These are phyloP conservation scores for Umbelopsis sp. DNA, from an alignment of 192 early-diverging fungal genomes.

Conservation along the genomic window DNA sequence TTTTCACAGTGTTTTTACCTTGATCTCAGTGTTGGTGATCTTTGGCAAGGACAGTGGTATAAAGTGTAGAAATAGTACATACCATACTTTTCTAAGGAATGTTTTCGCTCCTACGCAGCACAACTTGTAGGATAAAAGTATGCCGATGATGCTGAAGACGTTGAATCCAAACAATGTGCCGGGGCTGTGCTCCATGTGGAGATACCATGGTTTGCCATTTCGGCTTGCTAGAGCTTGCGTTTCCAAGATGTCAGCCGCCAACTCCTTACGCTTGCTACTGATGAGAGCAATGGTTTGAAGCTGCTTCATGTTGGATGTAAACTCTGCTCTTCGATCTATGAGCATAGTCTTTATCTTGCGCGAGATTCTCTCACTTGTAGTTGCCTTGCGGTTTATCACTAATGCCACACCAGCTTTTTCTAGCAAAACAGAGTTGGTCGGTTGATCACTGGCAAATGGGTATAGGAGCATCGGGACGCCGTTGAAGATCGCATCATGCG, in stretches of 20 bases:
- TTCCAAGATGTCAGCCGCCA: constrained; percentile 9
- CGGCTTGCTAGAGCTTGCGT: neutral
- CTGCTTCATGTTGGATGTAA: neutral
- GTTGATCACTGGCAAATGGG: constrained; percentile 23
- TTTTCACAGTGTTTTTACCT: too few species aligned
- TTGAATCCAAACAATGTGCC: too few species aligned
- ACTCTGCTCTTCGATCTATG: neutral
- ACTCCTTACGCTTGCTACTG: neutral
- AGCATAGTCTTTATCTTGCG: neutral
- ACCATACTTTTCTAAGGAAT: too few species aligned
- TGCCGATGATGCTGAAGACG: too few species aligned
- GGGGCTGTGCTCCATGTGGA: neutral
- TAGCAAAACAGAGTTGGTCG: neutral
- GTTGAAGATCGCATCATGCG: constrained; percentile 29
- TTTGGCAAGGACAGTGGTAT: too few species aligned
- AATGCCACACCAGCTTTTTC: constrained; percentile 1
- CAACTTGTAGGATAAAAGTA: too few species aligned
- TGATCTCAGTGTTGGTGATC: too few species aligned
- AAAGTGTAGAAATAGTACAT: too few species aligned
- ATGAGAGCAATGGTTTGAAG: neutral
- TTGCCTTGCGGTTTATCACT: neutral
- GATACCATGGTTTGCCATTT: constrained; percentile 5
- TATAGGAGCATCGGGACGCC: constrained; percentile 26
- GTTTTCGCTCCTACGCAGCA: too few species aligned
- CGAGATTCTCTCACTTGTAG: neutral